phyloP scores from a whole-genome alignment of 495 filamentous ascomycete genomes.

The Neurospora sp. region DNA sequence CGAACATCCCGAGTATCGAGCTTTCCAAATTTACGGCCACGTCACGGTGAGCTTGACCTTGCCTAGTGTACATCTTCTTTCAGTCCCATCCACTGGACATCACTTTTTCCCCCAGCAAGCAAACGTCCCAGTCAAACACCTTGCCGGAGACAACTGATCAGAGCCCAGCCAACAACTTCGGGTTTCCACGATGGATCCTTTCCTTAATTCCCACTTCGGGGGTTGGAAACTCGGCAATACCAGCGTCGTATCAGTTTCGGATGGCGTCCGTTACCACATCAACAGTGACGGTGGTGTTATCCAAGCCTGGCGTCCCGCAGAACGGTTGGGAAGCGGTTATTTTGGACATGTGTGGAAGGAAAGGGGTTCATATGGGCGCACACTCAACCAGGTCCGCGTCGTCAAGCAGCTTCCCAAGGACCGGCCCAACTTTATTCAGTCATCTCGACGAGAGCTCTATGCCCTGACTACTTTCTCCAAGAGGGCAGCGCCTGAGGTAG shows the following conservation, averaged over 20 bases:
- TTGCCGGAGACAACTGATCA: neutral
- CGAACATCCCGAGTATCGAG: neutral
- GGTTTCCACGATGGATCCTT: neutral
- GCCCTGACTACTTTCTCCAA: neutral
- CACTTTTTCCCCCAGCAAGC: neutral
- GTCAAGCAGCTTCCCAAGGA: neutral
- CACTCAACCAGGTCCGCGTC: neutral
- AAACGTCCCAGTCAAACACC: neutral
- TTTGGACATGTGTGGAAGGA: neutral
- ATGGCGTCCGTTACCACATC: neutral
- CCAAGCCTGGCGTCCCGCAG: neutral
- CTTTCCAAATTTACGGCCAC: neutral
- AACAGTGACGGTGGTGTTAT: rapidly evolving
- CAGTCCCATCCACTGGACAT: neutral
- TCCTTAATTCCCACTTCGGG: neutral
- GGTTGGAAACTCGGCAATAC: neutral
- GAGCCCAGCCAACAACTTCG: neutral
- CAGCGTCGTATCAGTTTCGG: neutral
- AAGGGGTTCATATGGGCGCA: neutral
- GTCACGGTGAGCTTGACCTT: neutral
- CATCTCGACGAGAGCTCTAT: neutral
- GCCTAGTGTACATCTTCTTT: neutral
- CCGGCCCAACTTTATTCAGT: neutral
- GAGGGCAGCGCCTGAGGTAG: neutral
- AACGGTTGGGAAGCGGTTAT: neutral